Base-by-base conservation (phyloP, 2,329 filamentous ascomycete species). In the Penicillium sp. region DNA sequence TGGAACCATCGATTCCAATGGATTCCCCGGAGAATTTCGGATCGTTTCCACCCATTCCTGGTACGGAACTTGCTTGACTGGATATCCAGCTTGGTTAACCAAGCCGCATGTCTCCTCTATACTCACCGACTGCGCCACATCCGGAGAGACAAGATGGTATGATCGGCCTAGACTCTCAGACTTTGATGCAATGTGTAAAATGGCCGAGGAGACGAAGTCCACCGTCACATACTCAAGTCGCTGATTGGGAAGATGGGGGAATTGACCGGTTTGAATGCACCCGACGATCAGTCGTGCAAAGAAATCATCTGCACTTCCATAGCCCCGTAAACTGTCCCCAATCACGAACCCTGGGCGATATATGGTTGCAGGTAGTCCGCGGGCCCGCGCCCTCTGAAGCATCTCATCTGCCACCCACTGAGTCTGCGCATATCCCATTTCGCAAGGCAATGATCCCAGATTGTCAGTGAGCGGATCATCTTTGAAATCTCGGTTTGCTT, bases 381-480 rank as follows among this genome's bases (percentile, higher is more conserved):
- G 82, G 47, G 77, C 78, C 49, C 89, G 89, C 24, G 90, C 90
- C 69, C 89, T 86, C 26, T 88, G 83, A 14, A 89, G 82, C 49
- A 95, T 79, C 57, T 80, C 79, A 66, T 85, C 83, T 0, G 81
- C 80, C 2, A 82, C 87, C 90, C 90, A 95, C 75, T 96, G 94
- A 58, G 84, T 85, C 72, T 94, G 89, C 2, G 90, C 90, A 65
- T 96, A 95, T 4, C 91, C 90, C 1, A 89, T 93, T 22, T 84
- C 84, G 2, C 94, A 65, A 2, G 34, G 48, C 3, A 62, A 38
- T n/a, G 29, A 44, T 8, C 43, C 18, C 8, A 61, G 13, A 34
- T 63, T 50, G 1, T 43, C 51, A n/a, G 42, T 26, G 5, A 62
- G 59, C 4, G 59, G 43, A 3, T 40, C 62, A 29, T 63, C 59